Base-by-base conservation (phyloP, 305 asterid species). In the Solanum hybrid region DNA sequence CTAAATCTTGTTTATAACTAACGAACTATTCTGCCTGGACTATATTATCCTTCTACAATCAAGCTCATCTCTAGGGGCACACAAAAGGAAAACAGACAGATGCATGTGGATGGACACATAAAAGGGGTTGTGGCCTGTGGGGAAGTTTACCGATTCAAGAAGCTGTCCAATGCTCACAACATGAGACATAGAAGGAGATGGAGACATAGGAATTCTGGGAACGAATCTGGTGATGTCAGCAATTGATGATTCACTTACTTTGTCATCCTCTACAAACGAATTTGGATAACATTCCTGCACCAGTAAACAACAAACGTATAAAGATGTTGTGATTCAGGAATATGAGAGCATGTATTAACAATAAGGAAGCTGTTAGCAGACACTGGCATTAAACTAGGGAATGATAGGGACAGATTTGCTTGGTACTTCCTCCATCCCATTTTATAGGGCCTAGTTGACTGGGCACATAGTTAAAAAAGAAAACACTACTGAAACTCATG, bases 111-210 rank as follows among this genome's bases (percentile, higher is more conserved):
- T 10, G 31, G 31, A 72, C 46, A 69, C 31, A 87, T 10, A 88
- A n/a, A 24, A 26, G 60, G 36, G 35, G 40, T 13, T 42, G 16
- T 11, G 51, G 51, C 51, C 17, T n/a, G 24, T 17, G 37, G 42
- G 89, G 78, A 72, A 85, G 76, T 51, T 94, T 94, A 97, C 99
- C 90, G 99, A 97, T 94, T 97, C 98, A 88, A 96, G 94, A 10
- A 97, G 97, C 91, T 96, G 98, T 60, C 98, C 99, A 40, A 97
- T 94, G 94, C 99, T 95, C 92, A 95, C 96, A 46, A 96, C 93
- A 86, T 92, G 97, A 16, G 98, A 93, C 95, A 95, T 93, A 10
- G 99, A 95, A 46, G 97, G 96, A 86, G 99, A 95, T 10, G 99
- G 93, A 69, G 98, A 95, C 89, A 95, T 90, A 27, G 97, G 96